Evolutionary conservation across 495 filamentous ascomycete species (phyloP).

Genomic region (Trichoderma reesei): DNA sequence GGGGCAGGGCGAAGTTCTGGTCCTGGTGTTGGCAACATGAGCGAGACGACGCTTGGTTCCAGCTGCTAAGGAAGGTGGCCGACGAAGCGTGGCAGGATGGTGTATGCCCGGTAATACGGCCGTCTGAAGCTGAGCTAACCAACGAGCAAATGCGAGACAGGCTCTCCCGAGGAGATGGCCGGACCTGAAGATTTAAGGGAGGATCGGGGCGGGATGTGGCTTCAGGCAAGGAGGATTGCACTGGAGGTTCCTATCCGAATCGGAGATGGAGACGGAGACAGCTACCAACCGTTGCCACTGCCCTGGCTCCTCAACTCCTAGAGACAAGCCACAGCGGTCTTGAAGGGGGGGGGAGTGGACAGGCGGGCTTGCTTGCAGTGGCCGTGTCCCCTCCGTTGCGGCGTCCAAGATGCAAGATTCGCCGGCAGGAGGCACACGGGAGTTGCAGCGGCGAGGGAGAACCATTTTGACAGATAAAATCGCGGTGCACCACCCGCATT

Average conservation of each 20-base stretch:
- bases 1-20: neutral
- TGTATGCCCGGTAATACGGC: neutral
- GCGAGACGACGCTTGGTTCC: neutral
- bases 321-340: conserved; percentile 3
- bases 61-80: neutral
- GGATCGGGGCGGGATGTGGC: neutral
- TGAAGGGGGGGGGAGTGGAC: neutral
- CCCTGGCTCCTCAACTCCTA: neutral
- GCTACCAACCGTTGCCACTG: conserved; percentile 2
- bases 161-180: neutral
- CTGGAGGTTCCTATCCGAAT: conserved; percentile 2
- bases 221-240: neutral
- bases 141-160: neutral
- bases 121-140: neutral
- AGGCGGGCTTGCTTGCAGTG: neutral
- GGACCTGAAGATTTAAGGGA: neutral
- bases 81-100: neutral
- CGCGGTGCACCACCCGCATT: conserved; percentile 18
- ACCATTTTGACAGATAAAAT: conserved; percentile 26
- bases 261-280: too few relatives aligned
- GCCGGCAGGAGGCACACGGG: conserved; percentile 7
- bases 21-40: conserved; percentile 5
- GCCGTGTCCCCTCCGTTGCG: neutral
- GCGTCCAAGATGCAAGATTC: conserved; percentile 4
- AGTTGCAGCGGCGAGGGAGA: conserved; percentile 23